A percentile compares a stretch with the other conserved stretches of the same genome.
These are phyloP conservation scores for Gossypium lobatum DNA, from an alignment of 441 rosid genomes.

Conservation along the genomic window DNA sequence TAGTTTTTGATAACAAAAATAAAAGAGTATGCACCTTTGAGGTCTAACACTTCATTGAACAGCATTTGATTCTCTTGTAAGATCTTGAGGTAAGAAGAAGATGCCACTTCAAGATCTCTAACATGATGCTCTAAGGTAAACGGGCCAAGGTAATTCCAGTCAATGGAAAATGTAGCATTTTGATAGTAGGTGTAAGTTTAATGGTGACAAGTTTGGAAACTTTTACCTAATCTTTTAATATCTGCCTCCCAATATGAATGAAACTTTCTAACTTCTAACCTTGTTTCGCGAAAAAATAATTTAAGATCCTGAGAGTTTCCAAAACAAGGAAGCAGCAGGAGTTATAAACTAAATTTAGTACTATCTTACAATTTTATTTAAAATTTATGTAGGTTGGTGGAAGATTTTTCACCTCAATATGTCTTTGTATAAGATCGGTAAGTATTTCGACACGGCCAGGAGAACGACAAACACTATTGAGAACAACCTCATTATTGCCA, in stretches of 20 bases:
- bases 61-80: constrained; percentile 81
- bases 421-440: constrained; percentile 47
- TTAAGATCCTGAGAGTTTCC: constrained; percentile 52
- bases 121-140: constrained; percentile 50
- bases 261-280: constrained; percentile 49
- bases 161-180: constrained; percentile 12
- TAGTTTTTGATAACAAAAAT: not conserved
- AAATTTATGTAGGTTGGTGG: not conserved
- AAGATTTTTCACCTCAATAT: constrained; percentile 50
- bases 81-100: constrained; percentile 71
- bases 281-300: constrained; percentile 39
- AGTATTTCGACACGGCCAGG: constrained; percentile 30
- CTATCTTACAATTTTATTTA: not conserved
- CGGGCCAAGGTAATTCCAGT: constrained; percentile 7
- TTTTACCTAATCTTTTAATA: constrained; percentile 54
- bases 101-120: constrained; percentile 64
- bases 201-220: constrained; percentile 10
- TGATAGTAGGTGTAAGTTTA: not conserved
- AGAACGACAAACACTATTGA: constrained; percentile 20
- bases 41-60: constrained; percentile 95
- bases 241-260: constrained; percentile 70
- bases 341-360: not conserved
- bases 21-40: constrained; percentile 51
- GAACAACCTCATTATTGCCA: constrained; percentile 38
- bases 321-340: not conserved